Conservation (phyloP, 352 stramenopile genomes). For the Pilasporangium apinafurcum region DNA sequence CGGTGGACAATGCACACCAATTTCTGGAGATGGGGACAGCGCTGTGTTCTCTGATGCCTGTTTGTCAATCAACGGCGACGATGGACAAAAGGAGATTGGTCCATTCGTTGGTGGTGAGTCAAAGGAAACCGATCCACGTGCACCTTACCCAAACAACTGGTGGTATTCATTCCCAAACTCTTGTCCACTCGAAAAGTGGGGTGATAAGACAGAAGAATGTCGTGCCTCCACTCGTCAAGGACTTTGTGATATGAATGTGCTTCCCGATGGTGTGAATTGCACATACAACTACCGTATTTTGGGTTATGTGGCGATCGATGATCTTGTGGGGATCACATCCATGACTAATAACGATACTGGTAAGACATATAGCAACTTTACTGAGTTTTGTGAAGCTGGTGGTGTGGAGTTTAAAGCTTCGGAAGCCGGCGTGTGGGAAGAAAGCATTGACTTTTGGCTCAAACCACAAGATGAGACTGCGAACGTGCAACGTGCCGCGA, state of each 20-base stretch:
- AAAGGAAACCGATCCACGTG: slow-evolving; percentile 40
- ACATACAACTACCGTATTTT: slow-evolving; percentile 60
- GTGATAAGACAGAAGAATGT: neutral
- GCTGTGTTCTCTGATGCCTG: slow-evolving; percentile 43
- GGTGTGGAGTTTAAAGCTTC: slow-evolving; percentile 54
- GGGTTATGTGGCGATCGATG: slow-evolving; percentile 59
- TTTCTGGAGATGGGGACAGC: slow-evolving; percentile 11
- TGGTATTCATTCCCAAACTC: slow-evolving; percentile 83
- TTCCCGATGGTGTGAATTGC: slow-evolving; percentile 52
- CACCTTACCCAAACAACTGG: slow-evolving; percentile 62
- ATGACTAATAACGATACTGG: slow-evolving; percentile 46
- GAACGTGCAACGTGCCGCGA: slow-evolving; percentile 31
- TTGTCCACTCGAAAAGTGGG: slow-evolving; percentile 17
- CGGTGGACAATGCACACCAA: slow-evolving; percentile 50
- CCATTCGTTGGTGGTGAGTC: slow-evolving; percentile 51
- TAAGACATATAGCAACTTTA: slow-evolving; percentile 49
- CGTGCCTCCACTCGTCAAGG: neutral
- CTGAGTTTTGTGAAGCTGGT: slow-evolving; percentile 53
- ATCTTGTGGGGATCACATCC: slow-evolving; percentile 69
- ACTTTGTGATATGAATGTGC: slow-evolving; percentile 16
- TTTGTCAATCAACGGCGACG: slow-evolving; percentile 70
- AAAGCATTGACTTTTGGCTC: slow-evolving; percentile 54
- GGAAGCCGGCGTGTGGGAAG: slow-evolving; percentile 20
- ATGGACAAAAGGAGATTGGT: slow-evolving; percentile 53
- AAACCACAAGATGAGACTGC: slow-evolving; percentile 36